Evolutionary conservation across 2,329 filamentous ascomycete species (phyloP).

Genomic region (Fusarium austroafricanum): DNA sequence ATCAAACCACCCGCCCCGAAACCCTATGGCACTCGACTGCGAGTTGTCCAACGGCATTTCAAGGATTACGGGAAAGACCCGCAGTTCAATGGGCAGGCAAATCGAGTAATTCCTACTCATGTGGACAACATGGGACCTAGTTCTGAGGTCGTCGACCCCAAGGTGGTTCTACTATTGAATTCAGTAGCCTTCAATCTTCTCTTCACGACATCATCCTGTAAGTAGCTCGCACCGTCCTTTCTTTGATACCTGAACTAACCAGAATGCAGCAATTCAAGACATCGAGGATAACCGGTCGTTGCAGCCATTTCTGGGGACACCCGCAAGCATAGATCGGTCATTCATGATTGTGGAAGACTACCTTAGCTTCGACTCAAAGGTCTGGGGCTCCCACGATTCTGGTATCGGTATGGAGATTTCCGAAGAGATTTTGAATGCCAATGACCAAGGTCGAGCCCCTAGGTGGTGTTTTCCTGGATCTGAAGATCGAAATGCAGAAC

Average conservation of each 20-base stretch:
- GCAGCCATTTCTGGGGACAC: constrained; percentile 7
- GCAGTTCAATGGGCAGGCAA: background rate
- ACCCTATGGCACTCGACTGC: constrained; percentile 28
- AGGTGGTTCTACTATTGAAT: constrained; percentile 30
- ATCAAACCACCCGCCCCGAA: constrained; percentile 1
- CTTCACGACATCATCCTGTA: constrained; percentile 32
- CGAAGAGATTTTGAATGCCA: background rate
- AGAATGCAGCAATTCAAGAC: constrained; percentile 36
- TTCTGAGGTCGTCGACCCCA: constrained; percentile 24
- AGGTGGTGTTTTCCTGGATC: too few relatives aligned
- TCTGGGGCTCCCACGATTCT: constrained; percentile 33
- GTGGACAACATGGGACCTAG: background rate
- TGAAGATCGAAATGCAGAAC: background rate
- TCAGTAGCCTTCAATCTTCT: constrained; percentile 41
- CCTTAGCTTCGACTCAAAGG: constrained; percentile 30
- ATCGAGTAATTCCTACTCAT: background rate
- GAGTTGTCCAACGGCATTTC: constrained; percentile 28
- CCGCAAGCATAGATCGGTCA: constrained; percentile 26
- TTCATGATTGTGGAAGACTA: constrained; percentile 35
- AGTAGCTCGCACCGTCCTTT: background rate
- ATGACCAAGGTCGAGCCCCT: background rate
- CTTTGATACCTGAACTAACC: background rate
- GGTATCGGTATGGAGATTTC: constrained; percentile 34
- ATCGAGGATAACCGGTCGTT: constrained; percentile 13
- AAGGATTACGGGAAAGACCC: constrained; percentile 15